Evolutionary conservation across 2,329 filamentous ascomycete genomes (phyloP).

Genomic region (Trichoderma citrinoviride): DNA sequence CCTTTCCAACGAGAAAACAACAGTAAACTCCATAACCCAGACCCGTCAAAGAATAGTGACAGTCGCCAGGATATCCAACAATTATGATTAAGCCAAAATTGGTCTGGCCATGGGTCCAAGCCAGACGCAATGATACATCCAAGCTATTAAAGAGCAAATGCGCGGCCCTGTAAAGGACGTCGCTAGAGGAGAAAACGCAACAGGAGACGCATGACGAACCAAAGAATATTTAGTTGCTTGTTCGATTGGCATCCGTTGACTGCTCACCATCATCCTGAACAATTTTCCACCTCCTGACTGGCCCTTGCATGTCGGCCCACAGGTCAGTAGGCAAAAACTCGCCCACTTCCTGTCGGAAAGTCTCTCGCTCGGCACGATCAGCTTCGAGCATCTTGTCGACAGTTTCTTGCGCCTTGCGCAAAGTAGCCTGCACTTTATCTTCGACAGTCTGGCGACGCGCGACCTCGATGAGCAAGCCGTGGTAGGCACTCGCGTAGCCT

Average conservation of each 20-base stretch:
- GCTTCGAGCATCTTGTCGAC: conserved; percentile 71
- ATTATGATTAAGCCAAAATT: neutral
- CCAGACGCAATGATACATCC: neutral
- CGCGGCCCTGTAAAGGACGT: neutral
- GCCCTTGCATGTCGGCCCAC: conserved; percentile 72
- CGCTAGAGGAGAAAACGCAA: neutral
- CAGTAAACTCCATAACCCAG: neutral
- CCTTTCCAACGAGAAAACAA: neutral
- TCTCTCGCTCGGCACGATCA: conserved; percentile 70
- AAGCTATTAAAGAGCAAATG: neutral
- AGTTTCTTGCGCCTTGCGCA: conserved; percentile 73
- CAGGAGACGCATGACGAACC: neutral
- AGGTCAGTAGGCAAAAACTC: conserved; percentile 85
- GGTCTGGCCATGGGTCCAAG: neutral
- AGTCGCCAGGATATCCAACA: neutral
- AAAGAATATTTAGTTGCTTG: neutral
- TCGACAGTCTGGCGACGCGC: conserved; percentile 71
- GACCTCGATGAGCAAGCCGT: conserved; percentile 79
- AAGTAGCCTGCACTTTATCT: conserved; percentile 69
- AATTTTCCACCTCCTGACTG: conserved; percentile 53
- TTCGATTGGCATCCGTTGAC: neutral
- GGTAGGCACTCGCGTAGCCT: conserved; percentile 80
- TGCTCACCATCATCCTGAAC: conserved; percentile 34
- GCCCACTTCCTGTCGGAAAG: conserved; percentile 77
- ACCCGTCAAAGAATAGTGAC: neutral